Evolutionary conservation across 352 stramenopile species (phyloP).

Genomic region (Phytopythium montanum): DNA sequence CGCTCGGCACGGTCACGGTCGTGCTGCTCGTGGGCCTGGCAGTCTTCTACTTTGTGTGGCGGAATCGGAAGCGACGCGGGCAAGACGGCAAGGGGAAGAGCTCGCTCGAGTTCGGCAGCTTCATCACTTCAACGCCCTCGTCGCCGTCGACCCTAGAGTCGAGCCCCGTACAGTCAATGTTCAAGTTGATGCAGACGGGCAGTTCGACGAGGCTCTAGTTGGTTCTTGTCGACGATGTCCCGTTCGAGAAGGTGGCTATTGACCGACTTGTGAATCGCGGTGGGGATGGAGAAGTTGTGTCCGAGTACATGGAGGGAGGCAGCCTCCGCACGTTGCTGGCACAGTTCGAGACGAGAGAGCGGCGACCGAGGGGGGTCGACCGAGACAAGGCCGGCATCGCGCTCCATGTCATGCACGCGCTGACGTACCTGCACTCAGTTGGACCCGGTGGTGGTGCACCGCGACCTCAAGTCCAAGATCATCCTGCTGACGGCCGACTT

Average conservation of each 20-base stretch:
- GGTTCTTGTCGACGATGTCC: constrained; percentile 16
- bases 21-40: not conserved
- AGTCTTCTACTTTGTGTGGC: not conserved
- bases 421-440: constrained; percentile 48
- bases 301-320: constrained; percentile 27
- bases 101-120: not conserved
- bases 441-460: constrained; percentile 31
- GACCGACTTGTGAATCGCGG: constrained; percentile 6
- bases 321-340: constrained; percentile 20
- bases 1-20: not conserved
- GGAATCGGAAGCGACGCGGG: not conserved
- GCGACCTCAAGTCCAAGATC: constrained; percentile 54
- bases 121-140: not conserved
- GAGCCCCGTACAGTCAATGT: not conserved
- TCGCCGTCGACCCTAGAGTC: not conserved
- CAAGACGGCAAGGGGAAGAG: not conserved
- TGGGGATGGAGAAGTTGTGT: constrained; percentile 23
- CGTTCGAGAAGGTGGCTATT: constrained; percentile 10
- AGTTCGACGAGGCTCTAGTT: not conserved
- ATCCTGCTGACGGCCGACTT: constrained; percentile 29
- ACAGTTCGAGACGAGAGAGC: constrained; percentile 18
- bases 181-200: not conserved
- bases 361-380: constrained; percentile 24
- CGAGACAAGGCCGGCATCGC: constrained; percentile 30
- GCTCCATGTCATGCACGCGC: constrained; percentile 25